A percentile compares a stretch with the other conserved stretches of the same genome.
Evolutionary conservation across 805 yeast genomes (phyloP).

Genomic region (Ogataea nonfermentans): DNA sequence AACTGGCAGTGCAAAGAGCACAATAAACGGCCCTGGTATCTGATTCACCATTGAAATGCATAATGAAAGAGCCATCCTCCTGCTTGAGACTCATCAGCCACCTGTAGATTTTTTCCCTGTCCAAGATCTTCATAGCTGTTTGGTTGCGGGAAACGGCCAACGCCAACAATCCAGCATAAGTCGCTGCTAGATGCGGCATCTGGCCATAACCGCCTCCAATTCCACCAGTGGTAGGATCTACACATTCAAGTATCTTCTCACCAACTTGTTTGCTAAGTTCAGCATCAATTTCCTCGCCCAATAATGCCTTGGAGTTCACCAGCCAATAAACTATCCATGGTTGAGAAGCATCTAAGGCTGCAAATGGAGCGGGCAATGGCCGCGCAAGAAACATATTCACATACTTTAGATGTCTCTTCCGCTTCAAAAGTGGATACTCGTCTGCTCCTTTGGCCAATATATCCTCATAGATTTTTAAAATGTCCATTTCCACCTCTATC

Average conservation of each 20-base stretch:
- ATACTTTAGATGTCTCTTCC: conserved; percentile 43
- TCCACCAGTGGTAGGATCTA: conserved; percentile 51
- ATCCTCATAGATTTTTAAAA: conserved; percentile 33
- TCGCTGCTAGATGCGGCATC: conserved; percentile 77
- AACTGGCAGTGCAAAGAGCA: conserved; percentile 68
- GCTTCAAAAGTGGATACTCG: conserved; percentile 29
- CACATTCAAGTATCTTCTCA: conserved; percentile 30
- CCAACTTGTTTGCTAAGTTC: conserved; percentile 26
- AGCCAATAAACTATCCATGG: conserved; percentile 92
- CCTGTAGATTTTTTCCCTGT: conserved; percentile 45
- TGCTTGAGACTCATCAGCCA: conserved; percentile 71
- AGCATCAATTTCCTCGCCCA: conserved; percentile 36
- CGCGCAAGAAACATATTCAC: conserved; percentile 39
- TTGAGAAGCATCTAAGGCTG: conserved; percentile 79
- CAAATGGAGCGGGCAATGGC: conserved; percentile 50
- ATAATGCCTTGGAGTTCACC: conserved; percentile 47
- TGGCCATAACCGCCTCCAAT: conserved; percentile 87
- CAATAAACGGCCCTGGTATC: conserved; percentile 89
- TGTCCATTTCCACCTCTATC: conserved; percentile 36
- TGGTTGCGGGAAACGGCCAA: conserved; percentile 50
- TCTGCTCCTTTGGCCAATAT: conserved; percentile 31
- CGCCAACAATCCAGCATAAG: conserved; percentile 73
- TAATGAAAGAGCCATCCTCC: conserved; percentile 70
- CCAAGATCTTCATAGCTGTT: conserved; percentile 41
- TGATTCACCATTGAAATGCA: conserved; percentile 76